phyloP scores from a whole-genome alignment of 1,139 yeast species.

The Blastobotrys persicus region DNA sequence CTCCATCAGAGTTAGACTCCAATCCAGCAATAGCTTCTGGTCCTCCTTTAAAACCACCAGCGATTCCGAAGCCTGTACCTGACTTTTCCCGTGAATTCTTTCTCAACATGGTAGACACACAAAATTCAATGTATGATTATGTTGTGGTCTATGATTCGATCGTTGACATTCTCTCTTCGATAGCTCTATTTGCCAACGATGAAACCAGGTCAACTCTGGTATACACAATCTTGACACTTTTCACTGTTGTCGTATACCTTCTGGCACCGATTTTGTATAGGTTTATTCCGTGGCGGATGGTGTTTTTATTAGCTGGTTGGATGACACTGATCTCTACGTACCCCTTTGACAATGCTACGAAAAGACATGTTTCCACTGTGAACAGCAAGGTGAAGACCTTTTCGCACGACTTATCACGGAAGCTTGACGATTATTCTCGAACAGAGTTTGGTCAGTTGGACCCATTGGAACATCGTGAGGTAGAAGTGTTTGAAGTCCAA shows the following conservation, averaged over 20 bases:
- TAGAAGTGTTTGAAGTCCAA: slow-evolving; percentile 74
- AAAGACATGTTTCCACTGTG: background rate
- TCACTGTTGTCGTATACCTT: slow-evolving; percentile 34
- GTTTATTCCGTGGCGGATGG: slow-evolving; percentile 36
- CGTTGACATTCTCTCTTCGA: slow-evolving; percentile 49
- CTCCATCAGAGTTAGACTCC: slow-evolving; percentile 30
- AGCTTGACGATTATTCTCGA: slow-evolving; percentile 31
- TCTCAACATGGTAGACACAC: slow-evolving; percentile 77
- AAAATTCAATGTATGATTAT: slow-evolving; percentile 74
- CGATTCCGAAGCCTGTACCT: slow-evolving; percentile 70
- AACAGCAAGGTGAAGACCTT: slow-evolving; percentile 1
- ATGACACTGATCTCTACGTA: slow-evolving; percentile 46
- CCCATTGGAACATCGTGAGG: slow-evolving; percentile 41
- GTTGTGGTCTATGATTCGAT: slow-evolving; percentile 61
- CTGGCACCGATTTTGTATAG: slow-evolving; percentile 41
- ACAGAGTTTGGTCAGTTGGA: slow-evolving; percentile 37
- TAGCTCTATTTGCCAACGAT: slow-evolving; percentile 67
- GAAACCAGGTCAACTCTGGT: slow-evolving; percentile 53
- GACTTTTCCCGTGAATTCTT: slow-evolving; percentile 77
- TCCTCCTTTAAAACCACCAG: slow-evolving; percentile 48
- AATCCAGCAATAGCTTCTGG: slow-evolving; percentile 60
- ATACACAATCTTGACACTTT: slow-evolving; percentile 37
- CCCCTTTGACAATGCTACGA: slow-evolving; percentile 45
- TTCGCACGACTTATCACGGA: slow-evolving; percentile 21
- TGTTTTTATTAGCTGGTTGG: slow-evolving; percentile 52